Evolutionary conservation across 2,329 filamentous ascomycete genomes (phyloP).

Genomic region (Ophiocordyceps camponoti-saundersi): DNA sequence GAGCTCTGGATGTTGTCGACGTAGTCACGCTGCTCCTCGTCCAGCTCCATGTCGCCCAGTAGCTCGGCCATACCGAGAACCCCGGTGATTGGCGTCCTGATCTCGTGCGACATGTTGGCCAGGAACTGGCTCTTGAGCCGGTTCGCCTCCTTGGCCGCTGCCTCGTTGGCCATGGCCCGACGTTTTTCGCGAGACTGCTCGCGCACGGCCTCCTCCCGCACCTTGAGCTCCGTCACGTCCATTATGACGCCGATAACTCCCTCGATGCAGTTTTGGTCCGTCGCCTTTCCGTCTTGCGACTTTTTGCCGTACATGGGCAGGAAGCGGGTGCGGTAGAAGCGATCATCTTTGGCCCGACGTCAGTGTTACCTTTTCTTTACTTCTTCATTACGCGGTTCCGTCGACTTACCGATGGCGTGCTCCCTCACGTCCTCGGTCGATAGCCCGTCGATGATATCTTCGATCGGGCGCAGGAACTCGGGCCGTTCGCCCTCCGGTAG

Average conservation of each 20-base stretch:
- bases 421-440: conserved; percentile 45
- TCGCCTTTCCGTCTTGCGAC: conserved; percentile 29
- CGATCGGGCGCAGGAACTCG: conserved; percentile 39
- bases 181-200: conserved; percentile 52
- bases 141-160: conserved; percentile 67
- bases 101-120: conserved; percentile 65
- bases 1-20: conserved; percentile 76
- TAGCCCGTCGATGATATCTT: conserved; percentile 46
- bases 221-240: conserved; percentile 58
- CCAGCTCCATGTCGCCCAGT: conserved; percentile 56
- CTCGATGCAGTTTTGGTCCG: conserved; percentile 35
- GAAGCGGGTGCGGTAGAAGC: conserved; percentile 57
- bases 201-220: conserved; percentile 44
- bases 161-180: conserved; percentile 55
- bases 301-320: conserved; percentile 46
- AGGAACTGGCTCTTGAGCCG: conserved; percentile 72
- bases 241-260: conserved; percentile 66
- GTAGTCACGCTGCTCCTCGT: conserved; percentile 66
- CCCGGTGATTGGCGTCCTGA: conserved; percentile 69
- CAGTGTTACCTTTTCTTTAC: background rate
- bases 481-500: conserved; percentile 25
- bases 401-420: conserved; percentile 31
- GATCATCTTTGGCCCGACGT: conserved; percentile 24
- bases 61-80: conserved; percentile 83
- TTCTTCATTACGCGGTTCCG: background rate